Conservation (phyloP, 331 rosid genomes). For the Saraca asoca region DNA sequence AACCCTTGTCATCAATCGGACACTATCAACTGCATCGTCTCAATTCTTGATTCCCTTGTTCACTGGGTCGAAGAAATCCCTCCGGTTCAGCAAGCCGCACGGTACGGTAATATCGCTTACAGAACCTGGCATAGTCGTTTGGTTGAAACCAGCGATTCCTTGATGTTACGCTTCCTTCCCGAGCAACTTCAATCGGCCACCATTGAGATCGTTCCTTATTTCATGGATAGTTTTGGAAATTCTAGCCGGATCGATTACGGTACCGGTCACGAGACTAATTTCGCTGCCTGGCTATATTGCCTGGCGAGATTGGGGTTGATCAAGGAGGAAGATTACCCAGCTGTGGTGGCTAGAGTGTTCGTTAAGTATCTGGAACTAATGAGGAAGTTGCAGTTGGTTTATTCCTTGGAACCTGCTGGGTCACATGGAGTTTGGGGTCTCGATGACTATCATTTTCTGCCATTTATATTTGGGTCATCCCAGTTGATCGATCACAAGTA, state of each 20-base stretch:
- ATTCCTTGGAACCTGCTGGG: conserved; percentile 91
- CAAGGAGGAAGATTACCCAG: conserved; percentile 69
- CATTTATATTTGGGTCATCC: conserved; percentile 84
- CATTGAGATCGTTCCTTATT: conserved; percentile 69
- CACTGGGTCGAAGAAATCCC: conserved; percentile 79
- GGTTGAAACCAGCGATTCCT: conserved; percentile 43
- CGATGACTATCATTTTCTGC: conserved; percentile 87
- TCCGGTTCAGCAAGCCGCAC: conserved; percentile 64
- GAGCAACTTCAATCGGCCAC: conserved; percentile 49
- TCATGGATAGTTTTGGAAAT: conserved; percentile 78
- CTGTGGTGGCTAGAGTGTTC: conserved; percentile 68
- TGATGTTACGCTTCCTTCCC: conserved; percentile 62
- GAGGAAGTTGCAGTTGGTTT: conserved; percentile 85
- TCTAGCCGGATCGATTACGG: conserved; percentile 87
- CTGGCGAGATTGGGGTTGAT: conserved; percentile 65
- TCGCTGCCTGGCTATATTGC: conserved; percentile 89
- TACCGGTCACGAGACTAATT: conserved; percentile 95
- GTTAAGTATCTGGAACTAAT: conserved; percentile 77
- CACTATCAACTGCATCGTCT: conserved; percentile 40
- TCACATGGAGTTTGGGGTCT: conserved; percentile 99
- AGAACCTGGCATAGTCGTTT: conserved; percentile 72
- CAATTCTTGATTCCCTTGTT: conserved; percentile 62
- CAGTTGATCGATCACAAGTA: conserved; percentile 90
- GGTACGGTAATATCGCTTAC: conserved; percentile 80
- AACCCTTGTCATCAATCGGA: conserved; percentile 63